A percentile compares a stretch with the other conserved stretches of the same genome.
Evolutionary conservation across 2,329 filamentous ascomycete species (phyloP).

Genomic region (Aspergillus hortae): DNA sequence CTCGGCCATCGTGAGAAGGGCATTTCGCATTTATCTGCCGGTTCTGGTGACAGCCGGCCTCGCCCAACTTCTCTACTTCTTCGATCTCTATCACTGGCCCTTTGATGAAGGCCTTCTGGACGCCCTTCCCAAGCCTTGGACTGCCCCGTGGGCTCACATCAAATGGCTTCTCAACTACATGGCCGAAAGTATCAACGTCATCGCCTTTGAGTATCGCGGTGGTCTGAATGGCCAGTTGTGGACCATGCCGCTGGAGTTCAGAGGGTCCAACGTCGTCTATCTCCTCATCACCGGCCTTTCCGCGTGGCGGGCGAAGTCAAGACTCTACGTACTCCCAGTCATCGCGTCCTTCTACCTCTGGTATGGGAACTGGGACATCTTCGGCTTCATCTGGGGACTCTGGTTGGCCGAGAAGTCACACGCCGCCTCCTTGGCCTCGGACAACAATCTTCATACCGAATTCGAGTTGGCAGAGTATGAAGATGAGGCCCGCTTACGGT

Average conservation of each 20-base stretch:
- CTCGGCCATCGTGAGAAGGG: constrained; percentile 16
- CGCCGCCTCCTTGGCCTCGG: neutral
- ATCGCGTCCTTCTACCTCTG: constrained; percentile 16
- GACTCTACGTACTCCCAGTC: constrained; percentile 9
- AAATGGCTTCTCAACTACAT: constrained; percentile 17
- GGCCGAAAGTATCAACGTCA: constrained; percentile 18
- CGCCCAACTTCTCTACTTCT: constrained; percentile 17
- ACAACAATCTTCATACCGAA: neutral
- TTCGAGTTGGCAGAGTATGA: neutral
- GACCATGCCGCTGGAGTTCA: constrained; percentile 23
- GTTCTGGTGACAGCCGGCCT: constrained; percentile 14
- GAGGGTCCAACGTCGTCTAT: constrained; percentile 20
- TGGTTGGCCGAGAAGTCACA: constrained; percentile 15
- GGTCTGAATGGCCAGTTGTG: constrained; percentile 21
- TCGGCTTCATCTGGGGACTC: constrained; percentile 20
- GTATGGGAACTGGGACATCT: constrained; percentile 21
- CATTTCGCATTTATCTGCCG: constrained; percentile 20
- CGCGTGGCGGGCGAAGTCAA: constrained; percentile 12
- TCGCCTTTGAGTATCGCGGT: constrained; percentile 17
- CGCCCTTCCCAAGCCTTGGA: constrained; percentile 14
- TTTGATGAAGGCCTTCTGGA: constrained; percentile 15
- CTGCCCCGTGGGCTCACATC: constrained; percentile 16
- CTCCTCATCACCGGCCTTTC: constrained; percentile 16
- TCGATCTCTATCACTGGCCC: constrained; percentile 15
- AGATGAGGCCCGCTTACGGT: neutral